Evolutionary conservation across 768 basidiomycete species (phyloP), one percentile per base, ranked within the genome.

Genomic region (Russula griseocarnosa): DNA sequence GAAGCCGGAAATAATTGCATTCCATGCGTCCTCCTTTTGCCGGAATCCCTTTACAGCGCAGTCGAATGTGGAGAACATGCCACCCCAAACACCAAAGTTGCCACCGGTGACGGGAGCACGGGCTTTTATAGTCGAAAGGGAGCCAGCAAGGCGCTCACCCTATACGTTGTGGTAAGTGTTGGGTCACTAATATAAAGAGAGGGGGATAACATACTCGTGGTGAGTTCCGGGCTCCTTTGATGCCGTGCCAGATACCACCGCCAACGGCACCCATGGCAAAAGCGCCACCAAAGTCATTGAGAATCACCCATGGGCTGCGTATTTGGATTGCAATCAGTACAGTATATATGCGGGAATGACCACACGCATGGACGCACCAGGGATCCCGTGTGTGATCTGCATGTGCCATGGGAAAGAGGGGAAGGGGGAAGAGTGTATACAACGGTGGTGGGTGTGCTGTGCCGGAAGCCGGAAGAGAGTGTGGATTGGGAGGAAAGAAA

Each of bases 21-120:
- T 99, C 94, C 94, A 99, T 57, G 96, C 91, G 75, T 97, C 95
- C 76, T 97, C 94, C 74, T 98, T 97, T 79, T 97, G 94, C 74
- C 94, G 82, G 80, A 86, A 92, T 16, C 94, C 92, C 77, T 99
- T 98, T 70, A 99, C 90, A 0, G 94, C 94, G 75, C 97, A 99
- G 76, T 98, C 97, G 70, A 97, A 99, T 38, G 93, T 91, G 51
- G 94, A 98, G 76, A 99, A 99, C 86, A 99, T 90, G 69, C 96
- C 97, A 73, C 96, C 92, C 90, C 92, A 93, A 18, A 92, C 88
- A 70, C 90, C 89, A 74, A 96, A 97, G 78, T 98, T 96, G 32
- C 96, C 97, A 55, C 97, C 97, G 13, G 95, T 94, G 30, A 99
- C 97, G 4, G 97, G 97, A 65, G 97, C 96, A 61, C 97, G 85